Base-by-base conservation (phyloP, 2,329 filamentous ascomycete genomes). In the Cladophialophora immunda region DNA sequence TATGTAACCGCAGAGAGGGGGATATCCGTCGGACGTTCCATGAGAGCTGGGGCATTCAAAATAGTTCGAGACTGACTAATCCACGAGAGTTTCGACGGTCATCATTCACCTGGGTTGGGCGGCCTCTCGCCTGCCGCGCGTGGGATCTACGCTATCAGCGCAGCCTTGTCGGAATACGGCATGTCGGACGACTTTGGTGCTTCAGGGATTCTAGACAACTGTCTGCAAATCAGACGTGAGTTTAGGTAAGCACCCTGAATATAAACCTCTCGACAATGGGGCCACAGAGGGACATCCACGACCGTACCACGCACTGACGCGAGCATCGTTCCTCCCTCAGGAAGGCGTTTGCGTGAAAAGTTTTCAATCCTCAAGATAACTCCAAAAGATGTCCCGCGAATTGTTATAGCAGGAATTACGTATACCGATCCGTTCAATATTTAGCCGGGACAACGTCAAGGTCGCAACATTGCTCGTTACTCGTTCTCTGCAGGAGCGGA, bases 241-340 rank as follows among this genome's bases (percentile, higher is more conserved):
- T 50, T 45, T 50, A 50, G 45, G 45, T 50, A 50, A 50, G 45
- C 45, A 50, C 19, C 19, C 25, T 9, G 45, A 50, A 50, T 50
- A 19, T 50, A 50, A 50, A 50, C 25, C 19, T 50, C 8, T 22
- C 45, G 19, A 50, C 45, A 50, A 45, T 19, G 4, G 9, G 5
- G 38, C 2, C n/a, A 45, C 7, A 5, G 5, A 8, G 38, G 17
- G 11, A 4, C 34, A 38, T 38, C n/a, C 17, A 19, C 17, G 13
- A 50, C 1, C 3, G 8, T 1, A 50, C 45, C 19, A 13, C 22
- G 19, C 19, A 50, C 25, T 50, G 22, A 3, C 8, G 9, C 45
- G 45, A 13, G 17, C 38, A 25, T 50, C 13, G 19, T 50, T 50
- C 22, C 9, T 50, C 19, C 45, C 4, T 5, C 19, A n/a, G 11